Evolutionary conservation across 1,139 yeast genomes (phyloP).

Genomic region (Hemisphaericaspora xylofermentans): DNA sequence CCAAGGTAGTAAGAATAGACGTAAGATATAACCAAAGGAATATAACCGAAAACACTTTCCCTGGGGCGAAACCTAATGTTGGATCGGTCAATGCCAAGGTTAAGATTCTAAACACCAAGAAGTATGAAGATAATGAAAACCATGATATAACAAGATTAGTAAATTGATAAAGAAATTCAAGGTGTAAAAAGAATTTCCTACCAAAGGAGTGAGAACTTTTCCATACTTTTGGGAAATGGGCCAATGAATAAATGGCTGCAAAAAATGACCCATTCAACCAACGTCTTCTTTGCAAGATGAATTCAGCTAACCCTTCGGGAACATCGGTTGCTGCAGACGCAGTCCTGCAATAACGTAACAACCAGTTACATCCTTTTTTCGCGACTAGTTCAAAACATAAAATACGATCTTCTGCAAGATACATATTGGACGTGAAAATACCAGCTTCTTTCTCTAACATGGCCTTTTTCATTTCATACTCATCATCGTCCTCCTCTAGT

Average conservation of each 20-base stretch:
- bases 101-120: conserved; percentile 75
- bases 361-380: conserved; percentile 43
- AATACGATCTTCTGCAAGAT: conserved; percentile 51
- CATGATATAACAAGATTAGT: conserved; percentile 58
- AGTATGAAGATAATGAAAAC: conserved; percentile 81
- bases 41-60: conserved; percentile 73
- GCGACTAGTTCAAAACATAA: conserved; percentile 51
- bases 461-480: conserved; percentile 27
- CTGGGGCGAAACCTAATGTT: conserved; percentile 54
- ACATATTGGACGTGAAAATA: conserved; percentile 51
- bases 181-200: conserved; percentile 41
- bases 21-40: conserved; percentile 88
- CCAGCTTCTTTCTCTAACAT: conserved; percentile 47
- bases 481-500: conserved; percentile 21
- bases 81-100: conserved; percentile 64
- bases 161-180: conserved; percentile 46
- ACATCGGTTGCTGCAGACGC: conserved; percentile 53
- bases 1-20: conserved; percentile 89
- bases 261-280: conserved; percentile 53
- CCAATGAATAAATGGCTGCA: conserved; percentile 49
- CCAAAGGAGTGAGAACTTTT: conserved; percentile 40
- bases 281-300: conserved; percentile 49
- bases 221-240: conserved; percentile 47
- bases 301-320: conserved; percentile 47
- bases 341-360: conserved; percentile 45